Percentiles rank a stretch among this genome's conserved stretches.
Conservation (phyloP, 129 eudicot genomes). For the Arctium lappa region DNA sequence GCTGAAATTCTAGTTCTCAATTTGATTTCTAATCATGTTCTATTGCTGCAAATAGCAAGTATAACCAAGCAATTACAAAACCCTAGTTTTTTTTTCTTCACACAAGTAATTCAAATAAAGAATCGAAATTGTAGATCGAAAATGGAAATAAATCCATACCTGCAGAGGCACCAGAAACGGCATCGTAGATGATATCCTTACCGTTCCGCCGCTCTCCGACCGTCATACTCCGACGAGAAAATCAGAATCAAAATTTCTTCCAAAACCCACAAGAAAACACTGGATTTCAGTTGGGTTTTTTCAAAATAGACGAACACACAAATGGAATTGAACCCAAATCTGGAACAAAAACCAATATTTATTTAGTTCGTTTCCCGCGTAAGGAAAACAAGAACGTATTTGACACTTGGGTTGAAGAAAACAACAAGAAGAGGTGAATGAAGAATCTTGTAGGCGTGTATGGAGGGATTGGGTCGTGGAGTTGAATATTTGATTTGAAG, state of each 20-base stretch:
- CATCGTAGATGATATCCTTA: conserved; percentile 37
- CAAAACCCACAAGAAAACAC: conserved; percentile 22
- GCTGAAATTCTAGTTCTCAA: conserved; percentile 11
- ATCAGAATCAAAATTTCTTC: conserved; percentile 3
- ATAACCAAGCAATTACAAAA: not conserved
- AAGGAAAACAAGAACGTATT: conserved; percentile 16
- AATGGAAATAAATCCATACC: conserved; percentile 21
- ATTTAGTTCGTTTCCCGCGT: not conserved
- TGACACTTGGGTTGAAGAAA: conserved; percentile 30
- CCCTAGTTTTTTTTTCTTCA: conserved; percentile 11
- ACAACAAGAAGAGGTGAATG: not conserved
- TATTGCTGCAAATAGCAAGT: not conserved
- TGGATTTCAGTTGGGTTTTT: conserved; percentile 9
- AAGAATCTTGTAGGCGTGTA: conserved; percentile 10
- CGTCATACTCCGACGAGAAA: conserved; percentile 31
- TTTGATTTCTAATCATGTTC: not conserved
- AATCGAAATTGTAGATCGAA: not conserved
- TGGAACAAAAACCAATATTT: conserved; percentile 11
- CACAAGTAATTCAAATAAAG: not conserved
- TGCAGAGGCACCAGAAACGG: conserved; percentile 54
- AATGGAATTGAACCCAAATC: conserved; percentile 2
- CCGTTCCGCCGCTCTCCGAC: conserved; percentile 38
- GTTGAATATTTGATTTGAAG: not conserved
- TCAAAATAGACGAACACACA: not conserved
- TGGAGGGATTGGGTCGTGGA: not conserved